Evolutionary conservation across 169 alveolate genomes (phyloP).

Genomic region (Plasmodium ovale): DNA sequence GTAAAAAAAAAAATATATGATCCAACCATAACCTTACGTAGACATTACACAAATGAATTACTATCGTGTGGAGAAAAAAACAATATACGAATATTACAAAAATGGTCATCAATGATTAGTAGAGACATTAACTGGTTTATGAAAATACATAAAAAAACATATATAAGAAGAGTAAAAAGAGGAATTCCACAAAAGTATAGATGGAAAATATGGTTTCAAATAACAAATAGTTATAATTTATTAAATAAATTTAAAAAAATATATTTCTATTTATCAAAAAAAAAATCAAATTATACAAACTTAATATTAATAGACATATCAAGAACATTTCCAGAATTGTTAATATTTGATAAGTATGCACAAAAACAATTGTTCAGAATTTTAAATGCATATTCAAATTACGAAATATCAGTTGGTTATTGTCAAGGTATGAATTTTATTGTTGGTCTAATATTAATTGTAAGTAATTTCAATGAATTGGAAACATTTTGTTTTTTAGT

Average conservation of each 20-base stretch:
- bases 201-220: slow-evolving; percentile 80
- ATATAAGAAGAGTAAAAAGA: slow-evolving; percentile 78
- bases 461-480: slow-evolving; percentile 78
- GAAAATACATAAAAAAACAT: slow-evolving; percentile 78
- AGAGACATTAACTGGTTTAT: slow-evolving; percentile 79
- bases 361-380: slow-evolving; percentile 85
- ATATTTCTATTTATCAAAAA: slow-evolving; percentile 64
- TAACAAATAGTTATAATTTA: slow-evolving; percentile 36
- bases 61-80: slow-evolving; percentile 75
- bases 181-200: slow-evolving; percentile 84
- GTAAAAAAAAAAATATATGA: slow-evolving; percentile 38
- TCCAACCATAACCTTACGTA: slow-evolving; percentile 65
- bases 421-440: slow-evolving; percentile 92
- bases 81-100: slow-evolving; percentile 52
- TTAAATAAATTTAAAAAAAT: slow-evolving; percentile 55
- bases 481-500: slow-evolving; percentile 84
- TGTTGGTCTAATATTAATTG: slow-evolving; percentile 86
- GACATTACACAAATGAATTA: slow-evolving; percentile 63
- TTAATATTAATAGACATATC: slow-evolving; percentile 81
- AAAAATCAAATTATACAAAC: slow-evolving; percentile 71
- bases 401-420: slow-evolving; percentile 86
- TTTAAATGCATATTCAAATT: slow-evolving; percentile 86
- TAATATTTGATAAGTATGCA: slow-evolving; percentile 80
- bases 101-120: slow-evolving; percentile 80
- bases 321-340: slow-evolving; percentile 81